Conservation (phyloP, 2,329 filamentous ascomycete genomes). For the Juglanconis oblonga region DNA sequence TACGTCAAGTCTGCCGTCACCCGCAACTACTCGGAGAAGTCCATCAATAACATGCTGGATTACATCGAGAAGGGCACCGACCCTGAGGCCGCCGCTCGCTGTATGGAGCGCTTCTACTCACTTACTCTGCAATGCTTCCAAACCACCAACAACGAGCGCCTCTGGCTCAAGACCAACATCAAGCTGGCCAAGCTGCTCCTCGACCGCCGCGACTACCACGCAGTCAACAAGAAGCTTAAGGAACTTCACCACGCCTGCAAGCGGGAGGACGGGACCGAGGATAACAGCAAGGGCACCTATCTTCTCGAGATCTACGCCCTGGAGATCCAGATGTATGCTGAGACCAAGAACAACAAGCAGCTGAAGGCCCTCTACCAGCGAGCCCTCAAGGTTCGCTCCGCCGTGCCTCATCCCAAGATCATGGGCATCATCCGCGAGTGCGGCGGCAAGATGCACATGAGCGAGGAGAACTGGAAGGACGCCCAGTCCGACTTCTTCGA, state of each 20-base stretch:
- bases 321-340: constrained; percentile 98
- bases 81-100: constrained; percentile 68
- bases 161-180: constrained; percentile 98
- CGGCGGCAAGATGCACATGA: constrained; percentile 99
- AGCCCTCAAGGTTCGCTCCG: constrained; percentile 89
- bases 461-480: constrained; percentile 98
- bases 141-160: constrained; percentile 91
- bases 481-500: constrained; percentile 98
- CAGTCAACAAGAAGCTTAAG: constrained; percentile 77
- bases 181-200: constrained; percentile 91
- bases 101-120: constrained; percentile 94
- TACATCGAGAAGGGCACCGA: constrained; percentile 89
- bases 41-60: constrained; percentile 98
- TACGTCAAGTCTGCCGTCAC: constrained; percentile 97
- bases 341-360: constrained; percentile 96
- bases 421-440: constrained; percentile 99
- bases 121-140: constrained; percentile 92
- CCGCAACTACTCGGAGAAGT: constrained; percentile 97
- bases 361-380: constrained; percentile 90
- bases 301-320: constrained; percentile 92
- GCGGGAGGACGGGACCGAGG: constrained; percentile 79
- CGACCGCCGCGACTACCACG: constrained; percentile 82
- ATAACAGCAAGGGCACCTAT: constrained; percentile 95
- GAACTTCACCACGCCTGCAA: constrained; percentile 90
- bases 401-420: constrained; percentile 96